Evolutionary conservation across 2,329 filamentous ascomycete species (phyloP), one percentile per base, ranked within the genome.

Genomic region (Eutypa lata): DNA sequence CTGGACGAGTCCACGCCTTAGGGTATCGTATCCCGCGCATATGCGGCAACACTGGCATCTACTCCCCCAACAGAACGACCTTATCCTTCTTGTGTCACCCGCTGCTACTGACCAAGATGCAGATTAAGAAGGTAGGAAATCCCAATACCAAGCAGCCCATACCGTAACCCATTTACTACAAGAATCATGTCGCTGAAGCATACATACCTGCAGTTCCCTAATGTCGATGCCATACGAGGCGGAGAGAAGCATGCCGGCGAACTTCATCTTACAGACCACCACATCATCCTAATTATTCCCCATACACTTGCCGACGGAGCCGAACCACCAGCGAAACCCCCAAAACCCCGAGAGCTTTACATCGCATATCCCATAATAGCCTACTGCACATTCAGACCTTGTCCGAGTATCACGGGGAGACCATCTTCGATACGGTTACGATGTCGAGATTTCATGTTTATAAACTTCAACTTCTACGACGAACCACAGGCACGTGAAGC

Each of bases 301-400:
- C 58, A 58, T 35, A 44, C 54, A 14, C 49, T 54, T 7, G 60
- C 63, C 18, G 56, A 66, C 8, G 60, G 55, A 13, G 56, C 48
- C 21, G 40, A 57, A 31, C 53, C 55, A 3, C 57, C 56, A 22
- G 57, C 60, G 48, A 64, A 57, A 43, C 54, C 59, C 21, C 62
- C 63, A 14, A 69, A 68, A 33, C 58, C 68, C 44, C 72, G 86
- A 67, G 90, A 96, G 71, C 83, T 89, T 67, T 99, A 93, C 90
- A 90, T 97, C 51, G 92, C 94, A 16, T 99, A 92, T 71, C 92
- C 93, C 22, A 92, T 97, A 72, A 90, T 99, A 64, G 83, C 83
- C 40, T 83, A 87, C 65, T 96, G 92, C 73, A 84, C 82, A 22
- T 84, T 93, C 60, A 84, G 90, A 54, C 88, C 91, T 26, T 85